Conservation (phyloP, 768 basidiomycete genomes). For the Pleurotus tuber-regium region DNA sequence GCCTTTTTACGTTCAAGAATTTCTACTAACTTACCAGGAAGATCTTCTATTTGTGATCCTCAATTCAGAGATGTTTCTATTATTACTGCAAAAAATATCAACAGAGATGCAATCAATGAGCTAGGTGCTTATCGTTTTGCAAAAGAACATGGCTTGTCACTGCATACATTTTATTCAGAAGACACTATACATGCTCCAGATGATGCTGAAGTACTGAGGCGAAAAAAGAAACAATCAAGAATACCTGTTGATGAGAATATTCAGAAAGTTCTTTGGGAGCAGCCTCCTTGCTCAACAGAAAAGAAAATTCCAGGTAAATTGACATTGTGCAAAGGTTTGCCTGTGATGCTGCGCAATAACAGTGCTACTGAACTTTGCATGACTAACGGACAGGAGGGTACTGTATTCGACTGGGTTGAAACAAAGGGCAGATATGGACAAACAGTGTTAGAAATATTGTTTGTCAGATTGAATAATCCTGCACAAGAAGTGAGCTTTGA, state of each 20-base stretch:
- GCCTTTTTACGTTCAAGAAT: no score
- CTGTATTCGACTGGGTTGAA: constrained; percentile 9
- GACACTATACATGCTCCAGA: no score
- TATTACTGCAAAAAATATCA: no score
- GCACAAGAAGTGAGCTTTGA: constrained; percentile 11
- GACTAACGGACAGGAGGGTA: constrained; percentile 12
- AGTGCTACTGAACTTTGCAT: constrained; percentile 29
- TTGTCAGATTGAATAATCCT: constrained; percentile 13
- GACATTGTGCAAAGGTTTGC: constrained; percentile 28
- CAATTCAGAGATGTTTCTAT: no score
- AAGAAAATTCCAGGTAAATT: constrained; percentile 26
- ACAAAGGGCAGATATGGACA: constrained; percentile 1
- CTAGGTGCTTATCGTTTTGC: no score
- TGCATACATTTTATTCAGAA: no score
- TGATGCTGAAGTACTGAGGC: no score
- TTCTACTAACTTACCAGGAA: no score
- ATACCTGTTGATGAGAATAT: neutral
- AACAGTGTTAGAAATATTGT: constrained; percentile 14
- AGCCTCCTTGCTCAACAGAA: neutral
- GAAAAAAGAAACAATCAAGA: no score
- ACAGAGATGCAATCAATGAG: no score
- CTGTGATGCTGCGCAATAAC: constrained; percentile 30
- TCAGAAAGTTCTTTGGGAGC: neutral
- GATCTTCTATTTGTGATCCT: no score
- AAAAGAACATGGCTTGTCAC: no score